These are phyloP conservation scores for Porogramme epimiltina DNA, from an alignment of 1,284 basidiomycete species.

Conservation along the genomic window DNA sequence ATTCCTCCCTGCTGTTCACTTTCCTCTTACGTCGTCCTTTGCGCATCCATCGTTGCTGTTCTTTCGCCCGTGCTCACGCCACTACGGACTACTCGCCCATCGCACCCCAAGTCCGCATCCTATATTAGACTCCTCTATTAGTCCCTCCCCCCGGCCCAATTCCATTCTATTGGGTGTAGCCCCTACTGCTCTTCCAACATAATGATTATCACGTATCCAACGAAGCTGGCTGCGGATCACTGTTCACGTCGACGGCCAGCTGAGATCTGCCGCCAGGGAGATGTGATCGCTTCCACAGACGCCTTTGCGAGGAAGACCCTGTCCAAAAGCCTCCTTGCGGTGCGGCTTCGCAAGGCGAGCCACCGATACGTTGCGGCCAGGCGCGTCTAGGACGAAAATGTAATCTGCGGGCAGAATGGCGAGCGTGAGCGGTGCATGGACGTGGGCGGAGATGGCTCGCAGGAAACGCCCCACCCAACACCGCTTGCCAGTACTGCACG, in stretches of 20 bases:
- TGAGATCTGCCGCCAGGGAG: conserved; percentile 65
- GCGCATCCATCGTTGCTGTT: background rate
- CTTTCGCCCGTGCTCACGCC: conserved; percentile 4
- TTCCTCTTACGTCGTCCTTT: background rate
- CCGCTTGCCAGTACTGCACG: conserved; percentile 73
- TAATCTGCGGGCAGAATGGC: conserved; percentile 62
- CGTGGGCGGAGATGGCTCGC: background rate
- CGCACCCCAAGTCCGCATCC: conserved; percentile 6
- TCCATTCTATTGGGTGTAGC: conserved; percentile 17
- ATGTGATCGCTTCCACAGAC: conserved; percentile 90
- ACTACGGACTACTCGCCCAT: conserved; percentile 9
- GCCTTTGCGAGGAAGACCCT: conserved; percentile 79
- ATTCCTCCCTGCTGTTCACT: conserved; percentile 1
- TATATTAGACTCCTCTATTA: conserved; percentile 21
- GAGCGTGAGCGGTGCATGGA: background rate
- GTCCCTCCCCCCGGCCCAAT: conserved; percentile 7
- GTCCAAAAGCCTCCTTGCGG: conserved; percentile 59
- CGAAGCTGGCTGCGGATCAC: background rate
- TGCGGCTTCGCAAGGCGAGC: conserved; percentile 69
- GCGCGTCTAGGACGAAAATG: conserved; percentile 70
- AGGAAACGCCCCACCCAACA: conserved; percentile 58
- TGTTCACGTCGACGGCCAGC: conserved; percentile 29
- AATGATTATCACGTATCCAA: conserved; percentile 11
- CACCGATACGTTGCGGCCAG: conserved; percentile 45
- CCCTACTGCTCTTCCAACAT: conserved; percentile 17